Evolutionary conservation across 2,329 filamentous ascomycete genomes (phyloP), one percentile per base, ranked within the genome.

Genomic region (Phaeosphaeriaceae sp.): DNA sequence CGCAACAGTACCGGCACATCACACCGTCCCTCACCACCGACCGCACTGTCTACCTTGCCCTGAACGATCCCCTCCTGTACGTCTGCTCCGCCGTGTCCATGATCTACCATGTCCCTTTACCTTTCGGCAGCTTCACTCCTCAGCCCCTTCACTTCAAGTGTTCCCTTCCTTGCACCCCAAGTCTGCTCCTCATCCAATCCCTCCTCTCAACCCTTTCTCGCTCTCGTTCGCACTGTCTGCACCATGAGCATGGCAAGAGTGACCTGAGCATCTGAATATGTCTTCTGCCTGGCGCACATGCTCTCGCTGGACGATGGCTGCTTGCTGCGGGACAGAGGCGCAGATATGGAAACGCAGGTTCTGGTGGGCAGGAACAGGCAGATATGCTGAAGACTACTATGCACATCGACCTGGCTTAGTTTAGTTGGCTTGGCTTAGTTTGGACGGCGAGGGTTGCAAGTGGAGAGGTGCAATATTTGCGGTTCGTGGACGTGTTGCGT

Each of bases 341-440:
- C 10, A 67, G 48, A 54, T 70, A 68, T 0, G 69, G 70, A 10
- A 45, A 56, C 13, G 48, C 47, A 2, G 69, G 70, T 10, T 42
- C 36, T 0, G 70, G 66, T 1, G 71, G 68, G 31, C 72, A 75
- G n/a, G 60, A 58, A 54, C 72, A 75, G 9, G 47, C 54, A 15
- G 51, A 46, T 15, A 48, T 42, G n/a, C 51, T 36, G 61, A 71
- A 75, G 46, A 67, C 40, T 27, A 72, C 60, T 25, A 52, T 40
- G 53, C 71, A 75, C 72, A 74, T 75, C 31, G 45, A 9, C 31
- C 10, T 19, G 33, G 15, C 22, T 41, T 49, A 40, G 41, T 41
- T 25, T 45, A 27, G 21, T 25, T 50, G n/a, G n/a, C 22, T 41
- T 49, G 45, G 41, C 46, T 25, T 45, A 27, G 21, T 25, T 50